Evolutionary conservation across 345 rosid genomes (phyloP), one percentile per base, ranked within the genome.

Genomic region (Psidium guajava): DNA sequence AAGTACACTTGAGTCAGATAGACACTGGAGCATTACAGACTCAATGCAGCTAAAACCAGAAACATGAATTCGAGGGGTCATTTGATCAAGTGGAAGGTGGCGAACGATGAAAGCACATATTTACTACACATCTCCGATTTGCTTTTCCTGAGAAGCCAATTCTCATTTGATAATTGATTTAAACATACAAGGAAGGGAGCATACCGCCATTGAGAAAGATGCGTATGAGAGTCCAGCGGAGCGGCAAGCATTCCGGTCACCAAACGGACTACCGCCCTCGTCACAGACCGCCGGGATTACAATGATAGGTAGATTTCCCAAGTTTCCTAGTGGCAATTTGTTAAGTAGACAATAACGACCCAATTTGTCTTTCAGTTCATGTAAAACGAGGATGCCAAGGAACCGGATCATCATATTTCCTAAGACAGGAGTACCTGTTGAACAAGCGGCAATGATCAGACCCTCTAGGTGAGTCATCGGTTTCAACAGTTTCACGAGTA

Each of bases 171-270:
- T 0, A 64, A 64, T 32, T 64, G 75, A 32, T 32, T 64, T 32
- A 64, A 32, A 64, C 77, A 64, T 32, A 8, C 44, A 18, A 64
- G 77, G 24, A 64, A 32, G 77, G 77, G 44, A 24, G 6, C 25
- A 81, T 93, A 95, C 96, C 91, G 98, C 99, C 98, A 94, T 94
- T 58, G 98, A 94, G 91, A 96, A 93, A 82, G 99, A 96, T 0
- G 98, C 98, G 20, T 95, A 96, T 2, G 99, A 94, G 73, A 97
- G 92, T 14, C 98, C 98, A 0, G 88, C 86, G 28, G 94, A 74
- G 82, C 83, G 84, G 91, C 99, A 96, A 54, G 87, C 87, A 49
- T 82, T 88, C 6, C 89, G 75, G 22, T 91, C 80, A 51, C 97
- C 97, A 85, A 96, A 96, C 0, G 98, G 99, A 82, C 94, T 94